Percentiles rank a stretch among this genome's conserved stretches.
Conservation (phyloP, 345 rosid genomes). For the Ailanthus altissimus region DNA sequence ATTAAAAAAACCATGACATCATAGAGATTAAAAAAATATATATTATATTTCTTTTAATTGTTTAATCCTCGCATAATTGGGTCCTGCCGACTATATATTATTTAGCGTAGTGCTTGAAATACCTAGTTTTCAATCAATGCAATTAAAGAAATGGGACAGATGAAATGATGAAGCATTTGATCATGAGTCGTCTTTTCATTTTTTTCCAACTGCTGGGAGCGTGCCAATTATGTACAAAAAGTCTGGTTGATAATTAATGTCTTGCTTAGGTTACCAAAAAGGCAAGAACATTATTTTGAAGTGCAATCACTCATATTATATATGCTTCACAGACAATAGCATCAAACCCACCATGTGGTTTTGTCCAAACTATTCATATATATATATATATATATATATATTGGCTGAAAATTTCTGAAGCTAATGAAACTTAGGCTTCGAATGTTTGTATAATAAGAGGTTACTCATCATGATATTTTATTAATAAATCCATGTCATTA, state of each 20-base stretch:
- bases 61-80: neutral
- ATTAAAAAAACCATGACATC: neutral
- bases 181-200: neutral
- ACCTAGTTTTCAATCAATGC: neutral
- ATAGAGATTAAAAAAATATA: neutral
- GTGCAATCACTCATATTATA: neutral
- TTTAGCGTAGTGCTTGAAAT: neutral
- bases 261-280: neutral
- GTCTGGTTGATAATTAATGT: neutral
- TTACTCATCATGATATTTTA: too few relatives aligned
- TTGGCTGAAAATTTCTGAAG: too few relatives aligned
- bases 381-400: too few relatives aligned
- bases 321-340: neutral
- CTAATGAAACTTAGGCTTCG: neutral
- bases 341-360: neutral
- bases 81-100: neutral
- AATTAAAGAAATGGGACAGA: conserved; percentile 1
- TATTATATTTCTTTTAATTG: too few relatives aligned
- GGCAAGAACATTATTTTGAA: neutral
- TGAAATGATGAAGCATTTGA: conserved; percentile 1
- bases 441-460: too few relatives aligned
- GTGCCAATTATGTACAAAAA: neutral
- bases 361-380: neutral
- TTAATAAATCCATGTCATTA: too few relatives aligned
- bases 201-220: neutral